Conservation (phyloP, 768 basidiomycete species). For the Agaricus bisporus region DNA sequence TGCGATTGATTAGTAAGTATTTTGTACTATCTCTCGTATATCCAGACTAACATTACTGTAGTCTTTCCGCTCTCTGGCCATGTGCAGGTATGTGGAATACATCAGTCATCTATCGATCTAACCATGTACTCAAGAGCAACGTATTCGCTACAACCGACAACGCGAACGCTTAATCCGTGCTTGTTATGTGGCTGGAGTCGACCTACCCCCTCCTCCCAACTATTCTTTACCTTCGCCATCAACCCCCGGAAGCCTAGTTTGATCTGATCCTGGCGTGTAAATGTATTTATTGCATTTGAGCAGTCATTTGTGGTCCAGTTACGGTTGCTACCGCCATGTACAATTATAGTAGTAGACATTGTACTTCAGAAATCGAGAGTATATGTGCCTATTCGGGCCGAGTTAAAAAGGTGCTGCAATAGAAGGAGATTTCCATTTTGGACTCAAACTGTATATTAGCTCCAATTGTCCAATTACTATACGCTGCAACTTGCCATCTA, state of each 20-base stretch:
- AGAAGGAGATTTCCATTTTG: conserved; percentile 3
- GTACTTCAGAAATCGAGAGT: no score
- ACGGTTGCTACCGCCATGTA: not conserved
- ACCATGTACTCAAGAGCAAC: conserved; percentile 36
- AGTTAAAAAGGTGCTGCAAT: not conserved
- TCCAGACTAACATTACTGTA: conserved; percentile 14
- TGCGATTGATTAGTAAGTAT: conserved; percentile 48
- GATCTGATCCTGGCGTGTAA: conserved; percentile 15
- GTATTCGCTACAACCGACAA: conserved; percentile 38
- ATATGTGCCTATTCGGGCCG: no score
- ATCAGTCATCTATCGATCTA: conserved; percentile 7
- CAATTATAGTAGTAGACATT: no score
- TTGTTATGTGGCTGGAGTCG: conserved; percentile 42
- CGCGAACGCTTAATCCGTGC: conserved; percentile 39
- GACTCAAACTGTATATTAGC: conserved; percentile 4
- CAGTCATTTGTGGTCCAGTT: not conserved
- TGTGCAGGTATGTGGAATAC: conserved; percentile 41
- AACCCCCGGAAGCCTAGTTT: conserved; percentile 22
- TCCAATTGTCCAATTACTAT: not conserved
- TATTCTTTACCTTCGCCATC: conserved; percentile 24
- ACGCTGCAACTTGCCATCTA: not conserved
- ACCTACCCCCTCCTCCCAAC: conserved; percentile 35
- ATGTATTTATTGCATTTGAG: conserved; percentile 1
- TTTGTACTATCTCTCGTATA: conserved; percentile 4
- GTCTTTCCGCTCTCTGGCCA: conserved; percentile 57